Percentiles rank a stretch among this genome's conserved stretches.
These are phyloP conservation scores for Kluyveromyces sp. DNA, from an alignment of 1,139 yeast genomes.

Conservation along the genomic window DNA sequence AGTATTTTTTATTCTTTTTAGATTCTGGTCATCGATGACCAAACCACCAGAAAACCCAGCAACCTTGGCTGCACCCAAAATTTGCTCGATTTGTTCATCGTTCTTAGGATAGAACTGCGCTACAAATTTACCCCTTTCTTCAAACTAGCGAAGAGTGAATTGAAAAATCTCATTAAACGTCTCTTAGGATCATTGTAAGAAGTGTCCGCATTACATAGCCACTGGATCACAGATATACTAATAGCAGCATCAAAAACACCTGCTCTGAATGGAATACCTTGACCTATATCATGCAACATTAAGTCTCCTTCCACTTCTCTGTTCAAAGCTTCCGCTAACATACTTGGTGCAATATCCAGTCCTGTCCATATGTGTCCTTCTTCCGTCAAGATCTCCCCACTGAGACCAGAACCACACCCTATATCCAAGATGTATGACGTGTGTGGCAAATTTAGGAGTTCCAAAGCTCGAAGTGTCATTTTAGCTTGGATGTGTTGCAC, in stretches of 20 bases:
- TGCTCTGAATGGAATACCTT: constrained; percentile 90
- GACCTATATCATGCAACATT: constrained; percentile 85
- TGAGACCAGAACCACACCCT: constrained; percentile 96
- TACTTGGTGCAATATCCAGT: constrained; percentile 91
- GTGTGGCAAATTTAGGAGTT: constrained; percentile 62
- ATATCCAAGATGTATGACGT: constrained; percentile 78
- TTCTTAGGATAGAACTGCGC: constrained; percentile 95
- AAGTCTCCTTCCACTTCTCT: constrained; percentile 91
- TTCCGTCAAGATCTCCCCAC: constrained; percentile 89
- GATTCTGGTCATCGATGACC: constrained; percentile 87
- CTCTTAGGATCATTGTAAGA: constrained; percentile 77
- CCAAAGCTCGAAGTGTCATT: constrained; percentile 92
- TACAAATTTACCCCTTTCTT: constrained; percentile 94
- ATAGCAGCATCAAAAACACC: constrained; percentile 97
- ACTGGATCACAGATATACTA: constrained; percentile 90
- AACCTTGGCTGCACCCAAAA: constrained; percentile 77
- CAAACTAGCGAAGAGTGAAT: constrained; percentile 76
- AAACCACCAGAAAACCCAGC: constrained; percentile 97
- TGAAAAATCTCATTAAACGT: constrained; percentile 75
- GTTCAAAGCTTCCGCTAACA: constrained; percentile 92
- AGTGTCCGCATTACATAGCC: constrained; percentile 96
- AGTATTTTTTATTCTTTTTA: constrained; percentile 83
- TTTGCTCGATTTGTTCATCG: constrained; percentile 73
- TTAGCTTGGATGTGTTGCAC: constrained; percentile 97
- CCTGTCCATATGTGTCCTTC: constrained; percentile 96